A percentile compares a stretch with the other conserved stretches of the same genome.
Evolutionary conservation across 2,329 filamentous ascomycete genomes (phyloP).

Genomic region (Nemania abortiva): DNA sequence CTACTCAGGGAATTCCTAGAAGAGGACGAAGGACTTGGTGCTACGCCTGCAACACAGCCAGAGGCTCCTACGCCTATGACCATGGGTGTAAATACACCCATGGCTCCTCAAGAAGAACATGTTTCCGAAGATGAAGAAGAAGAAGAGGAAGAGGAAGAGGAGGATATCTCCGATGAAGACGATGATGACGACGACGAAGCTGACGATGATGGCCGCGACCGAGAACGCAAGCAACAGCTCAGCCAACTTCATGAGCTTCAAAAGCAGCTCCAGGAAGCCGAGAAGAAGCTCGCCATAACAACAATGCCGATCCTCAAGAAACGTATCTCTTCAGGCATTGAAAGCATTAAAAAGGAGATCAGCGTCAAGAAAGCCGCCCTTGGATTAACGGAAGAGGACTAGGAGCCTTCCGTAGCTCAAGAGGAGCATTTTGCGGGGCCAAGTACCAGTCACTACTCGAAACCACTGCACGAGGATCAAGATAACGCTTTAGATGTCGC

Average conservation of each 20-base stretch:
- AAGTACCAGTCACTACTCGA: neutral
- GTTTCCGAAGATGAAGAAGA: constrained; percentile 60
- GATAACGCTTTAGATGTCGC: neutral
- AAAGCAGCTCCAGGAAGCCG: constrained; percentile 59
- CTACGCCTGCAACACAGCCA: constrained; percentile 58
- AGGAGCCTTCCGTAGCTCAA: constrained; percentile 30
- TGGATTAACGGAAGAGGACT: constrained; percentile 50
- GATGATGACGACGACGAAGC: constrained; percentile 68
- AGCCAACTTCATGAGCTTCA: constrained; percentile 60
- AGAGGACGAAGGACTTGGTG: constrained; percentile 44
- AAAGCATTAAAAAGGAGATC: constrained; percentile 57
- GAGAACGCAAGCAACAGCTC: constrained; percentile 68
- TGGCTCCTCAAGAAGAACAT: constrained; percentile 57
- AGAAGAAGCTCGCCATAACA: constrained; percentile 59
- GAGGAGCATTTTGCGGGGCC: constrained; percentile 3
- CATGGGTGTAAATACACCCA: constrained; percentile 59
- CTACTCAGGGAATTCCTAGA: constrained; percentile 48
- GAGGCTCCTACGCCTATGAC: constrained; percentile 62
- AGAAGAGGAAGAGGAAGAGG: constrained; percentile 56
- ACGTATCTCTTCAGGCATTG: constrained; percentile 64
- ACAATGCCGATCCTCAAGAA: constrained; percentile 63
- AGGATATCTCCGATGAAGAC: constrained; percentile 62
- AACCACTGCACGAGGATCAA: neutral
- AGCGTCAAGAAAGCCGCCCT: constrained; percentile 52
- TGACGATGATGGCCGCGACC: constrained; percentile 64